phyloP scores from a whole-genome alignment of 1,284 basidiomycete genomes.

The Sutorius eximius region DNA sequence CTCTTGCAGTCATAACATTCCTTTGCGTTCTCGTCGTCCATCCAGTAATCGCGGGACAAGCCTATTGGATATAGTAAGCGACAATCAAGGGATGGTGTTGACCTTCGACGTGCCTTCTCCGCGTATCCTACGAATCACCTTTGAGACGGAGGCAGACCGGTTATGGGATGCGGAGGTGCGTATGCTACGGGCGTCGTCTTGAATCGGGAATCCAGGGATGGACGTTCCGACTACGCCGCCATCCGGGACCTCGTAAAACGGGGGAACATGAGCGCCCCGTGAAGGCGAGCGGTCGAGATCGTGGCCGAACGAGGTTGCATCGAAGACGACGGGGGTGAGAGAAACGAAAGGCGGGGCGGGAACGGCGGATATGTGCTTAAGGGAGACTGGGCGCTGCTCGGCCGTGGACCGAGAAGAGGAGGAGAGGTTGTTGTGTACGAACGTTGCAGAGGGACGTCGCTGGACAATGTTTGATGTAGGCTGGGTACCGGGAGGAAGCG shows the following conservation, averaged over 20 bases:
- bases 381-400: constrained; percentile 56
- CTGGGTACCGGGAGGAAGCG: constrained; percentile 33
- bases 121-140: constrained; percentile 83
- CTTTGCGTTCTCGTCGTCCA: constrained; percentile 95
- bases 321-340: constrained; percentile 76
- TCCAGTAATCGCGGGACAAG: constrained; percentile 89
- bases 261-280: constrained; percentile 49
- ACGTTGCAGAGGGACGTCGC: constrained; percentile 53
- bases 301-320: constrained; percentile 62
- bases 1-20: constrained; percentile 95
- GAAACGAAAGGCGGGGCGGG: constrained; percentile 78
- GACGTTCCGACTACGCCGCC: constrained; percentile 62
- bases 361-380: constrained; percentile 53
- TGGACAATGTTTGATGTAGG: constrained; percentile 41
- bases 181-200: constrained; percentile 79
- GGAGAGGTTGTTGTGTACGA: constrained; percentile 46
- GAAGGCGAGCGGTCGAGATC: constrained; percentile 63
- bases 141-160: constrained; percentile 79
- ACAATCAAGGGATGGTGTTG: neutral
- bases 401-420: constrained; percentile 45
- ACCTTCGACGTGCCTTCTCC: constrained; percentile 65
- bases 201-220: constrained; percentile 83
- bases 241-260: constrained; percentile 56
- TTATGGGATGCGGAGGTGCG: constrained; percentile 70
- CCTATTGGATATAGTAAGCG: constrained; percentile 44